phyloP scores from a whole-genome alignment of 441 rosid species.

The Breynia disticha region DNA sequence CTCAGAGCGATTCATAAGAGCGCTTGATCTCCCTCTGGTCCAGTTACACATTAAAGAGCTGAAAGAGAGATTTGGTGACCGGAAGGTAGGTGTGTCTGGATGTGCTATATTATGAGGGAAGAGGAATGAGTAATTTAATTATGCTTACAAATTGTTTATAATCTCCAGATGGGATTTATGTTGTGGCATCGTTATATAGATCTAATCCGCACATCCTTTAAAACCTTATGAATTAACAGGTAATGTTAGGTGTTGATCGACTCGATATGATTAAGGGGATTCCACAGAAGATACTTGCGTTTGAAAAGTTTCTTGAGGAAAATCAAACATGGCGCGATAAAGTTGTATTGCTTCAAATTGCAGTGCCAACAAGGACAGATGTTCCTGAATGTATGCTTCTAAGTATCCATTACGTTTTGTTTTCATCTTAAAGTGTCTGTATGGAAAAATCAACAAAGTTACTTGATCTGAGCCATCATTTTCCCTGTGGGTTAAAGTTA shows the following conservation, averaged over 20 bases:
- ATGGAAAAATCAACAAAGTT: too few species aligned
- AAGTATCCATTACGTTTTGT: conserved; percentile 12
- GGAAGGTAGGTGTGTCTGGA: conserved; percentile 37
- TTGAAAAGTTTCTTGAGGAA: conserved; percentile 98
- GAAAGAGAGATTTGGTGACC: conserved; percentile 86
- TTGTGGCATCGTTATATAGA: neutral
- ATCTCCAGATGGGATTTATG: neutral
- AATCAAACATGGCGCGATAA: conserved; percentile 83
- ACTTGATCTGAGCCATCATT: too few species aligned
- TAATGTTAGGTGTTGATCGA: conserved; percentile 97
- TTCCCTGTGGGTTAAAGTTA: too few species aligned
- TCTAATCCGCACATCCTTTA: neutral
- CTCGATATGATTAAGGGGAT: conserved; percentile 99
- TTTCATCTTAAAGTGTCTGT: too few species aligned
- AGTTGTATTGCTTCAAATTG: conserved; percentile 96
- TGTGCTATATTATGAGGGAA: conserved; percentile 6
- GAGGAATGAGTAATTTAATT: too few species aligned
- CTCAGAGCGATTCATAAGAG: conserved; percentile 73
- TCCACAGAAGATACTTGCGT: conserved; percentile 97
- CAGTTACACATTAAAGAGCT: conserved; percentile 73
- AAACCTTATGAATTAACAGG: conserved; percentile 36
- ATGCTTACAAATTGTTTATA: neutral
- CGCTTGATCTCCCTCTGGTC: conserved; percentile 54
- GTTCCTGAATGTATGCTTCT: conserved; percentile 89
- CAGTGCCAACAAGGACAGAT: conserved; percentile 99